phyloP scores from a whole-genome alignment of 2,329 filamentous ascomycete genomes.

The Chaetomiaceae sp. region DNA sequence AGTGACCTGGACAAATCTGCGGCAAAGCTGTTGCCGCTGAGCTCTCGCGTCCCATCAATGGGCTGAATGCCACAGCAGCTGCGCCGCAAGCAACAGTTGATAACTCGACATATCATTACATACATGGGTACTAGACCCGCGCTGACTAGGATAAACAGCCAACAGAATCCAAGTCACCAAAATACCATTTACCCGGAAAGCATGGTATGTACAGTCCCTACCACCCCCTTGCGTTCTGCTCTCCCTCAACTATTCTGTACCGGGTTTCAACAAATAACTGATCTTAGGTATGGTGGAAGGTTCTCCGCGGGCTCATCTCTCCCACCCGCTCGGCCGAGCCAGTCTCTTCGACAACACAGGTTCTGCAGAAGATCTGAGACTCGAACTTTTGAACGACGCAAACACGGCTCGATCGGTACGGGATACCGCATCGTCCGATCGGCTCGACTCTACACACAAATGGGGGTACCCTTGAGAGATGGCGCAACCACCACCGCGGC shows the following conservation, averaged over 20 bases:
- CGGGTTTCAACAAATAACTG: not conserved
- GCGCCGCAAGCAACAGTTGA: too few species aligned
- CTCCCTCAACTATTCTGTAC: not conserved
- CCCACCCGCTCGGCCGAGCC: constrained; percentile 3
- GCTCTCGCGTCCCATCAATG: too few species aligned
- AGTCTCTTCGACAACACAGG: not conserved
- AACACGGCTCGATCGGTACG: not conserved
- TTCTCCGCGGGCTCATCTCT: not conserved
- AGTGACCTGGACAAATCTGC: too few species aligned
- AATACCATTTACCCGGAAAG: too few species aligned
- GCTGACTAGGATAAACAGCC: too few species aligned
- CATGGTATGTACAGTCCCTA: not conserved
- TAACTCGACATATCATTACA: too few species aligned
- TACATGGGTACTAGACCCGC: not conserved
- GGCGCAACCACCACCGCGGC: not conserved
- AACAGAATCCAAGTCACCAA: not conserved
- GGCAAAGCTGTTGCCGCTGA: too few species aligned
- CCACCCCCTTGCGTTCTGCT: too few species aligned
- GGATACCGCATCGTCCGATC: constrained; percentile 9
- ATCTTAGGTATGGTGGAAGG: too few species aligned
- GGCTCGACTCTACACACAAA: not conserved
- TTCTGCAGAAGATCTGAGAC: not conserved
- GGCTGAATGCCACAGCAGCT: too few species aligned
- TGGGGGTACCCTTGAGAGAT: not conserved
- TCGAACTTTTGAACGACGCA: not conserved